Evolutionary conservation across 2,329 filamentous ascomycete species (phyloP), one percentile per base, ranked within the genome.

Genomic region (Coniochaeta ligniaria): DNA sequence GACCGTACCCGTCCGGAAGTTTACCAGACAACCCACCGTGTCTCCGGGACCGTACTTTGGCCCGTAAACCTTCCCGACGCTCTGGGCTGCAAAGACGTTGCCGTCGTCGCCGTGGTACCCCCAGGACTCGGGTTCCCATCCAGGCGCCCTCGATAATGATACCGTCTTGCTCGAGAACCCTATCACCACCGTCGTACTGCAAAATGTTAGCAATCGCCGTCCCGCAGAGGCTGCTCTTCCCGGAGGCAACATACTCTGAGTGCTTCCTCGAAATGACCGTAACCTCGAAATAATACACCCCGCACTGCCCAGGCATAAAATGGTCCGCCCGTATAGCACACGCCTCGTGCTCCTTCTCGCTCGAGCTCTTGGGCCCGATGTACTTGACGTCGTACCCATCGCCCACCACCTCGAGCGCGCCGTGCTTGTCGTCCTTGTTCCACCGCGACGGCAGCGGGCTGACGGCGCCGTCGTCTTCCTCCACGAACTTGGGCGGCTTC

Each of bases 221-320:
- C 12, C 35, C 35, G 31, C 31, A 5, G 5, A 33, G 31, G 9
- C 31, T 33, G 9, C 31, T 33, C 31, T 33, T 33, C 6, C 31
- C 31, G 43, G 36, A 9, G 33, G 52, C 60, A 68, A 80, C 82
- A 59, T 76, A 85, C 82, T 85, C 83, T 50, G 84, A 81, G 64
- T 76, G 74, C 68, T 80, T 82, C 59, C 76, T 78, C 17, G 77
- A 75, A 28, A 82, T 61, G 56, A 86, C 77, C 17, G 75, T 75
- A 26, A 89, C 81, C 71, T 99, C 95, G 70, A 87, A 99, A 73
- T 99, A 99, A 74, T 96, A 99, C 62, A 99, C 88, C 1, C 95
- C 95, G 66, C 91, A 95, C 69, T 96, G 89, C 38, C 86, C 82
- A 4, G 95, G 92, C 86, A 98, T 97, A 57, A 87, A 84, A 71